Base-by-base conservation (phyloP, 169 alveolate species). In the Eimeria praecox region DNA sequence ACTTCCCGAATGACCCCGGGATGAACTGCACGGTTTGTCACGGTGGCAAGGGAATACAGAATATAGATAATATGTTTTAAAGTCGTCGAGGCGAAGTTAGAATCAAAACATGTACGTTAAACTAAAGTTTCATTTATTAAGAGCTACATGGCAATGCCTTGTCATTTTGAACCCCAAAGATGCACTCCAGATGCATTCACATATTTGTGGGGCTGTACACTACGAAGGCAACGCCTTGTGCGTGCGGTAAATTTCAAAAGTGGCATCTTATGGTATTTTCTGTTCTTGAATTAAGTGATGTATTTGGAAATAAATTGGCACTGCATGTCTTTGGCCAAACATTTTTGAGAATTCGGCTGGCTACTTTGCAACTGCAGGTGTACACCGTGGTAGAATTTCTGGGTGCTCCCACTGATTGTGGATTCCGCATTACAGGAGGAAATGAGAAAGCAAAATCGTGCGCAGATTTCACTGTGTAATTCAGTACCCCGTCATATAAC, bases 181-280 rank as follows among this genome's bases (percentile, higher is more conserved):
- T 75, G 86, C 86, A 75, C 86, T 38, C 86, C 86, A 75, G 86
- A 75, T 75, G 86, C 86, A 75, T 75, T n/a, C 56, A 75, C 86
- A 44, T 40, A 10, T 22, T 35, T 75, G 56, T 44, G 86, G 86
- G 86, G 86, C 86, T 75, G 54, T 66, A 66, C n/a, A 66, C 40
- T 66, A 5, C 44, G 44, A 33, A 71, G 82, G 20, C 59, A 75
- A 22, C 3, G 24, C 18, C 54, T 14, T 38, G 86, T 38, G 56
- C 33, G 8, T 0, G 59, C 6, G 56, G 2, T 10, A 38, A 40
- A 22, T 12, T 42, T 5, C 3, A 12, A 27, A 14, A 8, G 40
- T n/a, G 33, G 22, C 33, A 6, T 3, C 44, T 10, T 44, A 20
- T n/a, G 40, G 22, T 27, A 0, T 64, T 38, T 27, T 64, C 16